Base-by-base conservation (phyloP, 768 basidiomycete species). In the Chlorophyllum brunneum region DNA sequence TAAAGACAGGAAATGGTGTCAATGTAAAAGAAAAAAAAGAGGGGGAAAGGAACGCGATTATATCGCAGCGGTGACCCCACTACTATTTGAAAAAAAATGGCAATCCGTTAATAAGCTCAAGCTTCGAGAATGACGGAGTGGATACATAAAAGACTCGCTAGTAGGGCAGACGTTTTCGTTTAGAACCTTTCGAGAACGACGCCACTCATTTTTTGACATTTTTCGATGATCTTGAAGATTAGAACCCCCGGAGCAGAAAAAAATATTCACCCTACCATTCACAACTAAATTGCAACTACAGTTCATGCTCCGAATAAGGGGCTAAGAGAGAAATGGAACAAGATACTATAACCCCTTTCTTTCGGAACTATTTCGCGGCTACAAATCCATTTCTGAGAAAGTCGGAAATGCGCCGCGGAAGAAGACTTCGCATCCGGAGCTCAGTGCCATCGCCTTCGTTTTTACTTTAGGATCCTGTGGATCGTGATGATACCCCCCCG, bases 1-100 rank as follows among this genome's bases (percentile, higher is more conserved):
- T 24, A 51, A 43, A 13, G 31, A 20, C 31, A 6, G 40, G 24
- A 30, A 27, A 34, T 11, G 15, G 20, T 24, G 22, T 18, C 9
- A 23, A n/a, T n/a, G n/a, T n/a, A n/a, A n/a, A n/a, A 26, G 5
- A 20, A 16, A 15, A 22, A 30, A 13, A 31, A 11, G 51, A 8
- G 31, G 33, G 23, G 15, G n/a, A 11, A 11, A 6, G 2, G 22
- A 26, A 11, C 9, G 26, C 23, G 16, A 45, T 36, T 44, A 45
- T 34, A 45, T 52, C 22, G 6, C 3, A 29, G 34, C 1, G 16
- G 26, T 4, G 40, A 37, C 48, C 61, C 59, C 61, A 33, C 36
- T 18, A 37, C 8, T 15, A 27, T 13, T 43, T 3, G 16, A 46
- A 48, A 48, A 47, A 50, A 43, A 30, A 43, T 49, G 18, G 26